Evolutionary conservation across 202 grass and related monocot species (phyloP).

Genomic region (Musa balbisiana): DNA sequence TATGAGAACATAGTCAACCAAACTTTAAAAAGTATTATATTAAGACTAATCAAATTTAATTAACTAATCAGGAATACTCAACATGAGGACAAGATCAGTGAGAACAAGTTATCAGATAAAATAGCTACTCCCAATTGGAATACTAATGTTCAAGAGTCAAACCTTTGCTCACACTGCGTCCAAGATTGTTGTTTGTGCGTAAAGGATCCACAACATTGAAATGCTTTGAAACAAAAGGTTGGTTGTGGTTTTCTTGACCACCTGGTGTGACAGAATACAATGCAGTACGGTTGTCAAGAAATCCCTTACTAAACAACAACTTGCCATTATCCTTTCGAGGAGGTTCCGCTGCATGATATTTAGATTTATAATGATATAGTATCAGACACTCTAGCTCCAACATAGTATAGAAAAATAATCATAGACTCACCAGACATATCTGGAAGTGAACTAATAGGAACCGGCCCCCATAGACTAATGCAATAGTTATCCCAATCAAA

Average conservation of each 20-base stretch:
- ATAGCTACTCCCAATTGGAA: not conserved
- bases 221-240: slow-evolving; percentile 83
- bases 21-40: not conserved
- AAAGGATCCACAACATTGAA: slow-evolving; percentile 98
- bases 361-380: slow-evolving; percentile 5
- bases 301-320: slow-evolving; percentile 53
- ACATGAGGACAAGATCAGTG: not conserved
- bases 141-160: slow-evolving; percentile 8
- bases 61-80: not conserved
- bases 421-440: slow-evolving; percentile 62
- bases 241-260: slow-evolving; percentile 51
- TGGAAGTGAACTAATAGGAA: slow-evolving; percentile 91
- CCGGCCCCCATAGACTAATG: slow-evolving; percentile 75
- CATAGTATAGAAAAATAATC: not conserved
- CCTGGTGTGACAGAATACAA: slow-evolving; percentile 43
- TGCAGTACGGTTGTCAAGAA: slow-evolving; percentile 52
- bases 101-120: not conserved
- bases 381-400: not conserved
- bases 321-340: slow-evolving; percentile 57
- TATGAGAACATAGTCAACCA: not conserved
- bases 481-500: slow-evolving; percentile 94
- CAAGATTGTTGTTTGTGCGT: slow-evolving; percentile 80
- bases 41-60: not conserved
- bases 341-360: slow-evolving; percentile 55
- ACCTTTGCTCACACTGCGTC: slow-evolving; percentile 96